phyloP scores from a whole-genome alignment of 1,284 basidiomycete genomes.

The Microbotryum saponariae region DNA sequence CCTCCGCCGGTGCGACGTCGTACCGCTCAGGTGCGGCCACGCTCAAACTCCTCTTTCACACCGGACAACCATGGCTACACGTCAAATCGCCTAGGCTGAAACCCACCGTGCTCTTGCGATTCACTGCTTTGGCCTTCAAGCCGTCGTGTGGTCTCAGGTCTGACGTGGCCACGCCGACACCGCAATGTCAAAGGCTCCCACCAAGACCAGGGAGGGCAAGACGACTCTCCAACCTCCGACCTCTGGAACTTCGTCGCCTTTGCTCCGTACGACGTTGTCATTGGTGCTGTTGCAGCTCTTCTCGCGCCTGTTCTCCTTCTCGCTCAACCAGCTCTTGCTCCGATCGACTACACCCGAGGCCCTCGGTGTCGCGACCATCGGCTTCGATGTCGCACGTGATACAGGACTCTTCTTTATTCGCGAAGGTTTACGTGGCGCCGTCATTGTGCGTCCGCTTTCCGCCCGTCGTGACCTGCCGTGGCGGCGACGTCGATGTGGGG shows the following conservation, averaged over 20 bases:
- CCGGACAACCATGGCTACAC: too few species aligned
- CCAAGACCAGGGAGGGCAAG: too few species aligned
- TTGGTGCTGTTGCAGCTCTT: slow-evolving; percentile 79
- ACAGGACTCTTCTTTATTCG: slow-evolving; percentile 85
- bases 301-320: slow-evolving; percentile 75
- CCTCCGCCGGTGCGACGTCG: too few species aligned
- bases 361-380: slow-evolving; percentile 77
- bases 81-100: too few species aligned
- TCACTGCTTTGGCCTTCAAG: too few species aligned
- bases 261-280: slow-evolving; percentile 47
- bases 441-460: slow-evolving; percentile 46
- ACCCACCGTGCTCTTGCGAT: too few species aligned
- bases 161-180: too few species aligned
- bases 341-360: slow-evolving; percentile 75
- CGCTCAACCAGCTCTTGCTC: slow-evolving; percentile 77
- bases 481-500: not conserved
- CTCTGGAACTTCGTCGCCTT: not conserved
- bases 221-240: too few species aligned
- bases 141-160: too few species aligned
- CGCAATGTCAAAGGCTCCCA: too few species aligned
- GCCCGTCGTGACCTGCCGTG: not conserved
- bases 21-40: too few species aligned
- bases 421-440: slow-evolving; percentile 79
- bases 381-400: slow-evolving; percentile 75
- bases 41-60: too few species aligned